Percentiles rank a stretch among this genome's conserved stretches.
phyloP scores from a whole-genome alignment of 225 moss, liverwort and hornwort species.

The Lunularia cruciata region DNA sequence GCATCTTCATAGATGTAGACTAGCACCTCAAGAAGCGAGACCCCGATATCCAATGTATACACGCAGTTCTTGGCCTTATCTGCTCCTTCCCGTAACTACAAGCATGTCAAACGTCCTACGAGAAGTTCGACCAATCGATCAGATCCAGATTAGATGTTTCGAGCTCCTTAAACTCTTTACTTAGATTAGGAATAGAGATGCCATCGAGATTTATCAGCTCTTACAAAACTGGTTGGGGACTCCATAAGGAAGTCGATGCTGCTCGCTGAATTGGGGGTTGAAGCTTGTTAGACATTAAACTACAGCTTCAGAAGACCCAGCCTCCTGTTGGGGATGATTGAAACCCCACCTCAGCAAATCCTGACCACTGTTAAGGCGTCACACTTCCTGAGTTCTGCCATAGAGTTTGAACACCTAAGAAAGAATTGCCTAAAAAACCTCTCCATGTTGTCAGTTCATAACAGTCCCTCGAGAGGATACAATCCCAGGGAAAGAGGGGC shows the following conservation, averaged over 20 bases:
- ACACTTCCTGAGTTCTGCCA: neutral
- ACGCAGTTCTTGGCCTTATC: no score
- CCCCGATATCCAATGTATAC: no score
- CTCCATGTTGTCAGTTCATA: constrained; percentile 1
- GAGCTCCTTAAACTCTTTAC: constrained; percentile 5
- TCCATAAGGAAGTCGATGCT: neutral
- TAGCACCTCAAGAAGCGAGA: no score
- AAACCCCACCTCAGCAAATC: neutral
- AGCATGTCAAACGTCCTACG: no score
- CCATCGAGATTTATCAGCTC: neutral
- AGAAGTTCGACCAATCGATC: no score
- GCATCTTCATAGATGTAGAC: no score
- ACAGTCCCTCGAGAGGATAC: constrained; percentile 8
- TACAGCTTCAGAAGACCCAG: neutral
- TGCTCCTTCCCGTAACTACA: no score
- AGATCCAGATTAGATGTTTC: no score
- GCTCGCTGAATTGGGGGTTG: no score
- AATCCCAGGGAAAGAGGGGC: constrained; percentile 70
- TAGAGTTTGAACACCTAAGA: neutral
- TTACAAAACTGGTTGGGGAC: neutral
- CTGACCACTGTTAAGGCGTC: neutral
- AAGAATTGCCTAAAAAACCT: neutral
- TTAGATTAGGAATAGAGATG: neutral
- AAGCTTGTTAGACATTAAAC: no score
- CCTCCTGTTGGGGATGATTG: neutral